Conservation (phyloP, 306 rosid genomes). For the Casuarina cunninghamiana region DNA sequence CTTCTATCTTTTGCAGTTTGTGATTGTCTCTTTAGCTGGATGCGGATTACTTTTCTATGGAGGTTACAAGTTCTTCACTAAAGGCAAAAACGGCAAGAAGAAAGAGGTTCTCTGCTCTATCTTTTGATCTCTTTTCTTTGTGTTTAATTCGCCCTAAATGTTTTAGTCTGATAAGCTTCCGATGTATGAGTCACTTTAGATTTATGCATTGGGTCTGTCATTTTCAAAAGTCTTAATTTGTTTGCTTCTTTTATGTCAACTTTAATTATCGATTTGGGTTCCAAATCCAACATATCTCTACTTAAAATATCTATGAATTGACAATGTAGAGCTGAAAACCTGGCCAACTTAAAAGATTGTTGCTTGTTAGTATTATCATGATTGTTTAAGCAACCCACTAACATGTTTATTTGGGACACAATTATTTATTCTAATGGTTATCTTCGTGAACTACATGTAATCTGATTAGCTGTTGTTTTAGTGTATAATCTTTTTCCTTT, state of each 20-base stretch:
- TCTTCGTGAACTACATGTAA: constrained; percentile 2
- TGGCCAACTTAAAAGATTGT: background rate
- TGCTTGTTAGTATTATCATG: background rate
- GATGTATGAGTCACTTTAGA: background rate
- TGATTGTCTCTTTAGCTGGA: constrained; percentile 55
- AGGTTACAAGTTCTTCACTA: constrained; percentile 44
- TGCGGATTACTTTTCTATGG: constrained; percentile 45
- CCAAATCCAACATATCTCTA: background rate
- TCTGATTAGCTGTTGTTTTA: background rate
- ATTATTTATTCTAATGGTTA: background rate
- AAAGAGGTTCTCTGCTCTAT: constrained; percentile 47
- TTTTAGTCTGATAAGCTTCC: background rate
- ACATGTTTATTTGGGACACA: background rate
- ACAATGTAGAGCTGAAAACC: background rate
- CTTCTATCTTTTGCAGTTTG: constrained; percentile 44
- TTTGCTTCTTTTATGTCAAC: background rate
- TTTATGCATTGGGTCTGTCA: background rate
- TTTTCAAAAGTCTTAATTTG: background rate
- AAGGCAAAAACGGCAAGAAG: constrained; percentile 47
- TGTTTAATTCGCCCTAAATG: too few relatives aligned
- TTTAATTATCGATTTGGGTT: too few relatives aligned
- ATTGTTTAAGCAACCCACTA: background rate
- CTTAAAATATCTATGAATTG: background rate
- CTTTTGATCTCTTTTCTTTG: constrained; percentile 6
- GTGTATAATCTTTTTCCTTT: background rate